These are phyloP conservation scores for barrel medic (Medicago truncatula) DNA, from an alignment of 306 rosid species.

Conservation along the genomic window DNA sequence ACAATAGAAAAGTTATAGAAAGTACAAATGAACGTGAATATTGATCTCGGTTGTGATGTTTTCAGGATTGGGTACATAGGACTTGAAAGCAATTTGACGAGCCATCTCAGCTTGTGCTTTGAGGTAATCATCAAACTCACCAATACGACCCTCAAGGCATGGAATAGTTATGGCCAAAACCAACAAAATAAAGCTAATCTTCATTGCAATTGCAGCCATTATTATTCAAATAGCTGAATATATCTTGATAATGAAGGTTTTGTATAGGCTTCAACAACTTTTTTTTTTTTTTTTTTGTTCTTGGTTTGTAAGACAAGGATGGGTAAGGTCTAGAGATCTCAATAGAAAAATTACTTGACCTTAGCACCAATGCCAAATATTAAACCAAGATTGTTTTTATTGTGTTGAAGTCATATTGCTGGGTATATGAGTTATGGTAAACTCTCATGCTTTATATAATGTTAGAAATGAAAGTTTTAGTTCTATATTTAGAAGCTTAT, in stretches of 20 bases:
- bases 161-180: slow-evolving; percentile 58
- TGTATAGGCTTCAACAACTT: not conserved
- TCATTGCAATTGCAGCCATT: slow-evolving; percentile 48
- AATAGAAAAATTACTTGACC: slow-evolving; percentile 29
- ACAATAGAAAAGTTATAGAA: not conserved
- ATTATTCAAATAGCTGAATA: not conserved
- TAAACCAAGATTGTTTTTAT: slow-evolving; percentile 23
- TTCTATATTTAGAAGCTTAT: slow-evolving; percentile 46
- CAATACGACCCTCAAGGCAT: slow-evolving; percentile 59
- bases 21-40: slow-evolving; percentile 48
- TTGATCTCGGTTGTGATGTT: slow-evolving; percentile 52
- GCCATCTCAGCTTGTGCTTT: slow-evolving; percentile 46
- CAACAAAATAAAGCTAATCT: slow-evolving; percentile 46
- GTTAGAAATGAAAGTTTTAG: not conserved
- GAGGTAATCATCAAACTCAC: slow-evolving; percentile 50
- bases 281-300: not conserved
- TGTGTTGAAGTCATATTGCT: not conserved
- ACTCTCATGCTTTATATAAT: slow-evolving; percentile 43
- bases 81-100: slow-evolving; percentile 45
- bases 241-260: not conserved
- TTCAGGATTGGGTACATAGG: slow-evolving; percentile 62
- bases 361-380: slow-evolving; percentile 40
- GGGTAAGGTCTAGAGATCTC: slow-evolving; percentile 42
- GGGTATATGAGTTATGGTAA: not conserved
- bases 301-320: slow-evolving; percentile 34